These are phyloP conservation scores for Mucor ambiguus DNA, from an alignment of 371 early-diverging fungal species.

Conservation along the genomic window DNA sequence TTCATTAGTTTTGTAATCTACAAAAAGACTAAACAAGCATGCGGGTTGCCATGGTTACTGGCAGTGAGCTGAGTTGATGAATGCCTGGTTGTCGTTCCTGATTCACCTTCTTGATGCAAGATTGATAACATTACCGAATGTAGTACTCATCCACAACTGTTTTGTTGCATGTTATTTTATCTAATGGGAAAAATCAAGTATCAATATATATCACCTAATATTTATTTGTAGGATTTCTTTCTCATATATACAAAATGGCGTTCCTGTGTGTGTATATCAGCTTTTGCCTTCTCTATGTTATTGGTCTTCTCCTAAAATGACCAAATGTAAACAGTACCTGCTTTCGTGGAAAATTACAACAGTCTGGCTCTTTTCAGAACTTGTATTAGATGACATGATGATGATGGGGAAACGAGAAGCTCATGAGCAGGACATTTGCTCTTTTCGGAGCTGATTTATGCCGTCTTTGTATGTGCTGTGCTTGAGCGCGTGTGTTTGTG, in stretches of 20 bases:
- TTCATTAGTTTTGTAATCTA: background rate
- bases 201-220: background rate
- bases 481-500: background rate
- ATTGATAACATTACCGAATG: background rate
- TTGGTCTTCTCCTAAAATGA: background rate
- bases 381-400: background rate
- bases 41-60: background rate
- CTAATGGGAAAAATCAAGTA: background rate
- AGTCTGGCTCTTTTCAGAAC: background rate
- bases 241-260: background rate
- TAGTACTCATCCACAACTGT: background rate
- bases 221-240: background rate
- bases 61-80: background rate
- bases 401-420: background rate
- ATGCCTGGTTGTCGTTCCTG: background rate
- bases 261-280: background rate
- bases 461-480: background rate
- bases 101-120: background rate
- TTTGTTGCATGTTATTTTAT: background rate
- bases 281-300: background rate
- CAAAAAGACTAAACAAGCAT: background rate
- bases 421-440: background rate
- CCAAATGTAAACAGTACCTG: constrained; percentile 4
- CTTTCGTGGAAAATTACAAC: background rate
- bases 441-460: background rate